Conservation (phyloP, 140 eudicot species). For the Anethum foeniculum region DNA sequence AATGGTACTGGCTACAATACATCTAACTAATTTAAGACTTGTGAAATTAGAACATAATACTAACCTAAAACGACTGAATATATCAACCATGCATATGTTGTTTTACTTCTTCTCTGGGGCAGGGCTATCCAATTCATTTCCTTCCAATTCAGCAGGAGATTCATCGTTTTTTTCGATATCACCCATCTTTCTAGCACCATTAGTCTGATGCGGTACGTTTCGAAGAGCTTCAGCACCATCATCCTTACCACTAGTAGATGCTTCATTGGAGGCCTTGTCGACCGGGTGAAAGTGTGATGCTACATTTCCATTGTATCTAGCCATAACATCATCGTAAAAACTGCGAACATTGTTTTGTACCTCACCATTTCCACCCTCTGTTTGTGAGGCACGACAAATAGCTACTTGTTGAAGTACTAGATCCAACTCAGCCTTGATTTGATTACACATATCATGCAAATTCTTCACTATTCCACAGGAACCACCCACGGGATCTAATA, state of each 20-base stretch:
- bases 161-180: not conserved
- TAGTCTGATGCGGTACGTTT: not conserved
- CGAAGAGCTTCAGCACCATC: not conserved
- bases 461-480: conserved; percentile 3
- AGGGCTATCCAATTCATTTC: not conserved
- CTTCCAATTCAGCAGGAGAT: not conserved
- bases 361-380: not conserved
- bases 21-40: not conserved
- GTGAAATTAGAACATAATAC: too few species aligned
- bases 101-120: not conserved
- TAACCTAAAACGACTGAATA: not conserved
- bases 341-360: not conserved
- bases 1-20: not conserved
- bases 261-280: not conserved
- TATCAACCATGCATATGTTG: not conserved
- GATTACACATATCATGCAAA: not conserved
- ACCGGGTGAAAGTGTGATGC: not conserved
- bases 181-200: not conserved
- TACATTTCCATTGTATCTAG: not conserved
- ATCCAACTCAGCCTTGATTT: not conserved
- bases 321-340: not conserved
- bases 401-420: conserved; percentile 10
- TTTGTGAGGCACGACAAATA: not conserved
- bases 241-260: not conserved
- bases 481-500: conserved; percentile 17